These are phyloP conservation scores for Blastobotrys capitulatus DNA, from an alignment of 1,139 yeast genomes.

Conservation along the genomic window DNA sequence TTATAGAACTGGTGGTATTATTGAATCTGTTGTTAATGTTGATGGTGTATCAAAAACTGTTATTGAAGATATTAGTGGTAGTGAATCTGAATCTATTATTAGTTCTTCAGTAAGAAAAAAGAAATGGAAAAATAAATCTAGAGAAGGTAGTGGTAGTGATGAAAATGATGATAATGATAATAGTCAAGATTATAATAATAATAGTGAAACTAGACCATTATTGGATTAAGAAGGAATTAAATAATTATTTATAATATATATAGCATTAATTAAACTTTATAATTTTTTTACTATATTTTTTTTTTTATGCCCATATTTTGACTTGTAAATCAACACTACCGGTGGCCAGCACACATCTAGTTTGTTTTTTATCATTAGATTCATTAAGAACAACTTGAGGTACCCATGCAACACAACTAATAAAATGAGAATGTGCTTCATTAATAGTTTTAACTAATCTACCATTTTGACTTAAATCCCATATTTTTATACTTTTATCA, in stretches of 20 bases:
- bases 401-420: slow-evolving; percentile 63
- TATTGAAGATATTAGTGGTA: slow-evolving; percentile 46
- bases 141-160: background rate
- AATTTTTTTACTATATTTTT: background rate
- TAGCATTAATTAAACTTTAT: no score
- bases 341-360: slow-evolving; percentile 51
- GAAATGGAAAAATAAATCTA: background rate
- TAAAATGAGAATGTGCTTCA: slow-evolving; percentile 67
- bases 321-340: slow-evolving; percentile 83
- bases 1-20: slow-evolving; percentile 57
- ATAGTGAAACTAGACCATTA: slow-evolving; percentile 9
- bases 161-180: background rate
- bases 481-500: slow-evolving; percentile 67
- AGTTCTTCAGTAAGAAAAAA: background rate
- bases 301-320: slow-evolving; percentile 57
- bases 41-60: slow-evolving; percentile 85
- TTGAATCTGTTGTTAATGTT: slow-evolving; percentile 78
- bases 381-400: slow-evolving; percentile 22
- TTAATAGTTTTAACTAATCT: slow-evolving; percentile 48
- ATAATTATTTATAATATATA: background rate
- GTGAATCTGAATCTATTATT: background rate
- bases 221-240: background rate
- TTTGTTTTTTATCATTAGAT: slow-evolving; percentile 11
- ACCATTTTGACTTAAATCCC: slow-evolving; percentile 65
- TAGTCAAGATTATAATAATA: background rate